Evolutionary conservation across 768 basidiomycete genomes (phyloP).

Genomic region (Hypholoma fasciculare): DNA sequence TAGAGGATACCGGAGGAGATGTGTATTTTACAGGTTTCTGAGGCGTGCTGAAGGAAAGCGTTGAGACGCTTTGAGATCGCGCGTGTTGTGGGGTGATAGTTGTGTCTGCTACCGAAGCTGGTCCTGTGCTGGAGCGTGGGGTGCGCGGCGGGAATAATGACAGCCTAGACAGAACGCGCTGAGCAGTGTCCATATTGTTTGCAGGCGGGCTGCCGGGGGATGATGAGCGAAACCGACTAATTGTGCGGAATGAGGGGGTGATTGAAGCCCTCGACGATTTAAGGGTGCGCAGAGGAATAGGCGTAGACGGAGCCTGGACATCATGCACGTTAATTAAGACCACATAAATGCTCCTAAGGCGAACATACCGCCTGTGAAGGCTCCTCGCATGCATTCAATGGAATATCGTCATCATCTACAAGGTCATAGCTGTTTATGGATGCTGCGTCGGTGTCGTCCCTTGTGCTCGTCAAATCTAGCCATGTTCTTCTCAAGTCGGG

Average conservation of each 20-base stretch:
- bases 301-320: slow-evolving; percentile 33
- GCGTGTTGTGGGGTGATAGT: slow-evolving; percentile 37
- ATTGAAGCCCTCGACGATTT: slow-evolving; percentile 36
- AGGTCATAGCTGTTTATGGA: slow-evolving; percentile 48
- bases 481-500: slow-evolving; percentile 2
- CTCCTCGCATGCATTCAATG: slow-evolving; percentile 18
- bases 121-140: slow-evolving; percentile 32
- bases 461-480: not conserved
- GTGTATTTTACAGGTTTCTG: slow-evolving; percentile 13
- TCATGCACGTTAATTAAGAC: slow-evolving; percentile 10
- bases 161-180: slow-evolving; percentile 39
- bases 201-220: slow-evolving; percentile 37
- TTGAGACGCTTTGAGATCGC: slow-evolving; percentile 51
- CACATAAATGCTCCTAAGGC: slow-evolving; percentile 5
- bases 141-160: slow-evolving; percentile 45
- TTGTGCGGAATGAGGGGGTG: slow-evolving; percentile 41
- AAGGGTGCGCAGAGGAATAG: slow-evolving; percentile 30
- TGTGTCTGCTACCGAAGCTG: slow-evolving; percentile 17
- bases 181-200: slow-evolving; percentile 29
- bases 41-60: slow-evolving; percentile 29
- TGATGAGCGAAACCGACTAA: slow-evolving; percentile 45
- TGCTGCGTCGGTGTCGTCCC: slow-evolving; percentile 26
- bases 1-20: slow-evolving; percentile 29
- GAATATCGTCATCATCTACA: slow-evolving; percentile 52
- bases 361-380: slow-evolving; percentile 14